Evolutionary conservation across 164 flowering plant species (phyloP).

Genomic region (Brasenia schreberi): DNA sequence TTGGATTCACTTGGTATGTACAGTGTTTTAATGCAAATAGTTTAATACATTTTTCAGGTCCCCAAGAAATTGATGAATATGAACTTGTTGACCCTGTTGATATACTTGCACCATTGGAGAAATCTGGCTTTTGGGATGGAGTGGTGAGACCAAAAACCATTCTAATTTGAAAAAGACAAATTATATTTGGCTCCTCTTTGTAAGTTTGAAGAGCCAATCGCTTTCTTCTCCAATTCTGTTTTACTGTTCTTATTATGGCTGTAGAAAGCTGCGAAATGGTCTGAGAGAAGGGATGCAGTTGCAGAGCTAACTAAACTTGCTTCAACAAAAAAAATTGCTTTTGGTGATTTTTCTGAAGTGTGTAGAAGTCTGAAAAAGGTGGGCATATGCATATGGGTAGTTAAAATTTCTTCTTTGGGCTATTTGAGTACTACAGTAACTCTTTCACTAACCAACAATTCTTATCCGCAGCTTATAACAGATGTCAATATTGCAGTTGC

Average conservation of each 20-base stretch:
- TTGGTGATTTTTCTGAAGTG: constrained; percentile 92
- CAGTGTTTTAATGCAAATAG: too few relatives aligned
- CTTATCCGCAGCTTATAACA: constrained; percentile 63
- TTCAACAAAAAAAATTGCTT: constrained; percentile 80
- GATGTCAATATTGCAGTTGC: constrained; percentile 98
- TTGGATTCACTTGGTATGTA: too few relatives aligned
- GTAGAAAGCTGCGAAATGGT: constrained; percentile 97
- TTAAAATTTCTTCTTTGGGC: neutral
- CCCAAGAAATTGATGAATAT: constrained; percentile 93
- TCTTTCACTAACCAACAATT: constrained; percentile 1
- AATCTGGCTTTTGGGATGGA: constrained; percentile 98
- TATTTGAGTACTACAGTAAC: neutral
- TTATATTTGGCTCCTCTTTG: neutral
- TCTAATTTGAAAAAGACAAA: neutral
- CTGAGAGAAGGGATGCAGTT: constrained; percentile 92
- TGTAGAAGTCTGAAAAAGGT: constrained; percentile 94
- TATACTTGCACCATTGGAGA: constrained; percentile 84
- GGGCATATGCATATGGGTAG: neutral
- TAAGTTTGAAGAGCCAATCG: neutral
- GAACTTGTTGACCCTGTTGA: constrained; percentile 99
- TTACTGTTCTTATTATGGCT: constrained; percentile 1
- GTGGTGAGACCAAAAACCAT: constrained; percentile 47
- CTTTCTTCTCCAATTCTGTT: neutral
- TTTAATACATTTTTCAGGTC: constrained; percentile 27
- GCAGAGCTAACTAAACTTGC: constrained; percentile 91